These are phyloP conservation scores for Isabelozyma rhagii DNA, from an alignment of 805 yeast genomes.

Conservation along the genomic window DNA sequence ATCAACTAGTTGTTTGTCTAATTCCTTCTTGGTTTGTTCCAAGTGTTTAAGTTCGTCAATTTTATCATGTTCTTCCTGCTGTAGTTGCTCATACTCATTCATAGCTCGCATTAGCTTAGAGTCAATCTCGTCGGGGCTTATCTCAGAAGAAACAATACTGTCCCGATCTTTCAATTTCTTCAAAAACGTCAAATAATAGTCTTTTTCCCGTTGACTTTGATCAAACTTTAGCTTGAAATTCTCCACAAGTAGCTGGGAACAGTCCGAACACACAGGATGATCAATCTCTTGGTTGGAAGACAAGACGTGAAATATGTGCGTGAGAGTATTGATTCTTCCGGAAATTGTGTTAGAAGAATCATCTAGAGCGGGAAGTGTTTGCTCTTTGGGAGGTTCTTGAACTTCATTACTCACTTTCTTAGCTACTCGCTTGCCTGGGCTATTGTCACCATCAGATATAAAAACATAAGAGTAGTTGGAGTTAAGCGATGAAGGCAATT, in stretches of 20 bases:
- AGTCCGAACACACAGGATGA: conserved; percentile 82
- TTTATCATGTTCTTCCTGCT: conserved; percentile 30
- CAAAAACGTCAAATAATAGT: conserved; percentile 69
- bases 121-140: conserved; percentile 14
- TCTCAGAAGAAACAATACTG: conserved; percentile 6
- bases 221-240: conserved; percentile 70
- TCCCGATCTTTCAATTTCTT: conserved; percentile 53
- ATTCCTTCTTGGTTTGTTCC: conserved; percentile 39
- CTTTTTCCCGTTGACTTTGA: conserved; percentile 72
- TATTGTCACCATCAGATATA: conserved; percentile 3
- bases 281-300: conserved; percentile 72
- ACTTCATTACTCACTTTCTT: conserved; percentile 3
- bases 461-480: conserved; percentile 11
- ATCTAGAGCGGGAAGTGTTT: neutral
- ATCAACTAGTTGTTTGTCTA: conserved; percentile 47
- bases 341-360: conserved; percentile 34
- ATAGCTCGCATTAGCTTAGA: conserved; percentile 44
- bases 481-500: conserved; percentile 13
- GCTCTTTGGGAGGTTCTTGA: conserved; percentile 2
- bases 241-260: conserved; percentile 64
- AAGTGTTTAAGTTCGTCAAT: conserved; percentile 31
- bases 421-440: conserved; percentile 2
- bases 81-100: conserved; percentile 45
- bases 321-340: conserved; percentile 49
- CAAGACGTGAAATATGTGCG: conserved; percentile 66